These are phyloP conservation scores for Aspergillus neoniger DNA, from an alignment of 2,329 filamentous ascomycete genomes.

Conservation along the genomic window DNA sequence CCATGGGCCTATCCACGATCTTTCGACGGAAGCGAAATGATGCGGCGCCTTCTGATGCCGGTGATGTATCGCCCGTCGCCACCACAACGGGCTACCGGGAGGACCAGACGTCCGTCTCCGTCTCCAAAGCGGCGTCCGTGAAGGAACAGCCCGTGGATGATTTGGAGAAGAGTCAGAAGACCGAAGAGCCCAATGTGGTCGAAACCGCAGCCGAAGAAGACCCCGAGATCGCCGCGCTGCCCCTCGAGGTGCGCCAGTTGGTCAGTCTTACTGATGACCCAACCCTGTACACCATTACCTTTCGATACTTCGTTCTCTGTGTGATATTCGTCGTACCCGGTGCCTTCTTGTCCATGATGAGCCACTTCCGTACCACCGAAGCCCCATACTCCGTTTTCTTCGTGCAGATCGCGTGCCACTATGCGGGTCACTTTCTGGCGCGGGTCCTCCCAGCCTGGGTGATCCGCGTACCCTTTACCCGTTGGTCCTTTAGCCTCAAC, in stretches of 20 bases:
- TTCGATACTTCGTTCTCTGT: conserved; percentile 60
- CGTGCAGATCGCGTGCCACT: conserved; percentile 61
- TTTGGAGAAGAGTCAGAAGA: conserved; percentile 21
- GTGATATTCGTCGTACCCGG: conserved; percentile 59
- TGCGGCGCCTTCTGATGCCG: not conserved
- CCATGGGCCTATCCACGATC: conserved; percentile 7
- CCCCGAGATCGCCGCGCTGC: conserved; percentile 56
- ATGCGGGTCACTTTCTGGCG: conserved; percentile 56
- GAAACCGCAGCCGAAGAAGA: conserved; percentile 45
- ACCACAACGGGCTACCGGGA: not conserved
- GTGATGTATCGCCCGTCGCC: not conserved
- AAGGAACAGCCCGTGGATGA: conserved; percentile 10
- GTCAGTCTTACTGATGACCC: conserved; percentile 61
- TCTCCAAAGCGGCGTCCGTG: not conserved
- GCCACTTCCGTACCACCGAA: conserved; percentile 58
- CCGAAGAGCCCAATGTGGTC: conserved; percentile 1
- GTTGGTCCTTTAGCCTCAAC: conserved; percentile 55
- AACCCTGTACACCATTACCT: conserved; percentile 58
- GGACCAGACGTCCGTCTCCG: not conserved
- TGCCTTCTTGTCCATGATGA: conserved; percentile 60
- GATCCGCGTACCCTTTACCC: conserved; percentile 51
- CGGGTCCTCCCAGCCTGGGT: conserved; percentile 52
- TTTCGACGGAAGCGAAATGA: not conserved
- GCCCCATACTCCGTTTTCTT: conserved; percentile 64
- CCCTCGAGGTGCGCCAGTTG: conserved; percentile 57